Conservation (phyloP, 768 basidiomycete genomes). For the Dacryopinax spathularia region DNA sequence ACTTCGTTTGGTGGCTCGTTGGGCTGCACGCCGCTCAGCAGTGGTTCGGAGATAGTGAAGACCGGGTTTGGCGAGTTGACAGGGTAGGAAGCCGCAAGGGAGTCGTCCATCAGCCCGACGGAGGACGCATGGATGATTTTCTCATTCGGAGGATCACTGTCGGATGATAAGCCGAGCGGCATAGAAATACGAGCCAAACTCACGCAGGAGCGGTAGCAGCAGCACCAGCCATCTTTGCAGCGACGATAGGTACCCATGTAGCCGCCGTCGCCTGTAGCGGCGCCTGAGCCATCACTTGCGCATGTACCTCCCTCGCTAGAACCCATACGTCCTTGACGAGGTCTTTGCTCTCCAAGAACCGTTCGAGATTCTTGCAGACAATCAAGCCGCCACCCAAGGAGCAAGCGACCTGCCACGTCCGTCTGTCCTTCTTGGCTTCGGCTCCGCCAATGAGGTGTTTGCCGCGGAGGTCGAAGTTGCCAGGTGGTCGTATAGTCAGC, state of each 20-base stretch:
- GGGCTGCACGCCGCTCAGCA: background rate
- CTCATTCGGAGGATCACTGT: background rate
- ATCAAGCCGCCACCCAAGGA: background rate
- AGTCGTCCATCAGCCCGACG: conserved; percentile 2
- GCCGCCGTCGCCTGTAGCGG: background rate
- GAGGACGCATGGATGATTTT: background rate
- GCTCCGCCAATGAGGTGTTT: background rate
- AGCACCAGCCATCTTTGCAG: background rate
- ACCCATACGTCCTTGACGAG: background rate
- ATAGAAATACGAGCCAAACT: background rate
- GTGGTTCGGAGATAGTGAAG: background rate
- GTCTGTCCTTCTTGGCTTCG: background rate
- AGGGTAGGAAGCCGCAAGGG: background rate
- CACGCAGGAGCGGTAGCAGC: background rate
- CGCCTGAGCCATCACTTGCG: background rate
- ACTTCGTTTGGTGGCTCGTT: background rate
- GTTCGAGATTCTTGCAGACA: background rate
- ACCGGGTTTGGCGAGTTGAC: background rate
- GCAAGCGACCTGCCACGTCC: background rate
- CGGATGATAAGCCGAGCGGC: background rate
- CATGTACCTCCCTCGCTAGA: background rate
- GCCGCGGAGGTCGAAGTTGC: background rate
- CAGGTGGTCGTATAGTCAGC: background rate
- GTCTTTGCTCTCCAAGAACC: background rate
- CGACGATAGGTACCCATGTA: background rate